Conservation (phyloP, 805 yeast genomes). For the Pichia paraexigua region DNA sequence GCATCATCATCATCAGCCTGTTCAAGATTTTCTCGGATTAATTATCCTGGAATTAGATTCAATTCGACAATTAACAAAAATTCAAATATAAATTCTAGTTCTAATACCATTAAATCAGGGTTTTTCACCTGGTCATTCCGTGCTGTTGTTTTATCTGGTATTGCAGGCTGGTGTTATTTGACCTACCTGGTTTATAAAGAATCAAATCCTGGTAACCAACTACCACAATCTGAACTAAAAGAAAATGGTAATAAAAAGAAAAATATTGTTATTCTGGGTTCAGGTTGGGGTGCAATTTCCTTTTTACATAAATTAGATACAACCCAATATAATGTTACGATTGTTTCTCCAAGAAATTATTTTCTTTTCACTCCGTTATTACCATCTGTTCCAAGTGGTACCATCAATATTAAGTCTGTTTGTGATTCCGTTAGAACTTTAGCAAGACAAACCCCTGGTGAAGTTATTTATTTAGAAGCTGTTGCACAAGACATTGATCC, state of each 20-base stretch:
- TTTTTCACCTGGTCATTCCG: slow-evolving; percentile 38
- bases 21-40: neutral
- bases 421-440: slow-evolving; percentile 89
- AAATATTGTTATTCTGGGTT: slow-evolving; percentile 72
- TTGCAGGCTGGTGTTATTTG: slow-evolving; percentile 47
- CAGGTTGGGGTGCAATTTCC: slow-evolving; percentile 95
- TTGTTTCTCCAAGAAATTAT: slow-evolving; percentile 91
- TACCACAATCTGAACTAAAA: slow-evolving; percentile 43
- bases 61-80: neutral
- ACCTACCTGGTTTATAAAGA: slow-evolving; percentile 60
- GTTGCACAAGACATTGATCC: slow-evolving; percentile 83
- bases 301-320: slow-evolving; percentile 80
- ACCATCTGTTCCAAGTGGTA: slow-evolving; percentile 93
- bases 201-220: slow-evolving; percentile 50
- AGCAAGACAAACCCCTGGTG: slow-evolving; percentile 68
- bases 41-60: neutral
- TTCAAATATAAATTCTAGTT: neutral
- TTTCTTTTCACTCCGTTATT: slow-evolving; percentile 92
- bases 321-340: slow-evolving; percentile 76
- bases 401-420: slow-evolving; percentile 82
- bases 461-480: slow-evolving; percentile 80
- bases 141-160: slow-evolving; percentile 40
- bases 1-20: neutral
- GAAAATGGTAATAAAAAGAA: slow-evolving; percentile 53
- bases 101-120: slow-evolving; percentile 14